Percentiles rank a stretch among this genome's conserved stretches.
Conservation (phyloP, 2,329 filamentous ascomycete genomes). For the Neophaeococcomyces aloes region DNA sequence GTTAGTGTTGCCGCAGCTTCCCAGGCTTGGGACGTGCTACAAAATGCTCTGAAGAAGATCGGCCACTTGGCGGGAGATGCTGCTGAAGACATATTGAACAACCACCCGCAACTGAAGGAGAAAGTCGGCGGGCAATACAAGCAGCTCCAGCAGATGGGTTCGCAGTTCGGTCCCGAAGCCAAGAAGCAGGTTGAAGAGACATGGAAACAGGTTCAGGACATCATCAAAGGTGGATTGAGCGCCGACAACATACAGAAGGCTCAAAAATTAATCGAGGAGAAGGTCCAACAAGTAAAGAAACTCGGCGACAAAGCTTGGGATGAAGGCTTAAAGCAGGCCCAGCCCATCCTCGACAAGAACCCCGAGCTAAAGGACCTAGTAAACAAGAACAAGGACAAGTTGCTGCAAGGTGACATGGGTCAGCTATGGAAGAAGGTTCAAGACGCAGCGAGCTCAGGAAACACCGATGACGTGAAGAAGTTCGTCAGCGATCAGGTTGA, state of each 20-base stretch:
- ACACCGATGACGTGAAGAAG: constrained; percentile 48
- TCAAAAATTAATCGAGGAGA: constrained; percentile 56
- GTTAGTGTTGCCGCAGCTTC: constrained; percentile 53
- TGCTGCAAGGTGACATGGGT: constrained; percentile 57
- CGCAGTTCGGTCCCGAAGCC: constrained; percentile 62
- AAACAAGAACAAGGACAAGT: constrained; percentile 56
- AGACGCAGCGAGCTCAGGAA: constrained; percentile 51
- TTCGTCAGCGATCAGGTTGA: constrained; percentile 51
- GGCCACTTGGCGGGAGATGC: constrained; percentile 53
- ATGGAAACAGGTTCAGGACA: constrained; percentile 55
- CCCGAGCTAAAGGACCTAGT: constrained; percentile 63
- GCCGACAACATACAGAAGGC: constrained; percentile 40
- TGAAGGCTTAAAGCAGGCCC: constrained; percentile 59
- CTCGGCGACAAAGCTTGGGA: constrained; percentile 62
- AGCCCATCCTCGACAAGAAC: constrained; percentile 64
- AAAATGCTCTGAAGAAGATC: constrained; percentile 51
- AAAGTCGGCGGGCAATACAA: constrained; percentile 59
- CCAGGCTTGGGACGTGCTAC: constrained; percentile 52
- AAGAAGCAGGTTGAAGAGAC: constrained; percentile 67
- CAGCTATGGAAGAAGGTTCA: constrained; percentile 55
- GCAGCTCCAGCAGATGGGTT: constrained; percentile 57
- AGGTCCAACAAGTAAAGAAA: constrained; percentile 55
- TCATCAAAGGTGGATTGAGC: constrained; percentile 52
- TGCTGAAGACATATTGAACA: constrained; percentile 55
- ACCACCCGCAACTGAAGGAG: constrained; percentile 63